phyloP scores from a whole-genome alignment of 2,329 filamentous ascomycete genomes.

The Sporothrix brunneoviolacea region DNA sequence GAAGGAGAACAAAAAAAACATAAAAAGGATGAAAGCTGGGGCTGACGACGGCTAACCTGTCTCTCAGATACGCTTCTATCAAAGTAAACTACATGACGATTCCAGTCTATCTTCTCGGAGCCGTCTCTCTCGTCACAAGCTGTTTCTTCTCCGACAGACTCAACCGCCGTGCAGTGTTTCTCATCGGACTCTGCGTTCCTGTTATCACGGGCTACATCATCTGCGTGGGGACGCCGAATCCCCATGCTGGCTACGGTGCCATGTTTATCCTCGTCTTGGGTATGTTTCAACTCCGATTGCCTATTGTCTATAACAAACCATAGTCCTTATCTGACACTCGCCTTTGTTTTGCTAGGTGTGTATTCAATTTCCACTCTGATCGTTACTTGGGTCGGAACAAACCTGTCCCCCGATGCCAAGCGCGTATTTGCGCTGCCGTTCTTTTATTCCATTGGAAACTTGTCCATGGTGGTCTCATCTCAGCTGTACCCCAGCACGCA shows the following conservation, averaged over 20 bases:
- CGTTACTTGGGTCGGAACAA: conserved; percentile 11
- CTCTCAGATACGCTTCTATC: conserved; percentile 10
- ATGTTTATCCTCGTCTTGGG: conserved; percentile 12
- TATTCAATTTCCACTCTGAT: conserved; percentile 11
- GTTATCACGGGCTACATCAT: conserved; percentile 11
- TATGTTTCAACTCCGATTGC: no score
- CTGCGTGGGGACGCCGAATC: conserved; percentile 11
- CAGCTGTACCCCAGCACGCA: conserved; percentile 14
- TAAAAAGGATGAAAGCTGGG: no score
- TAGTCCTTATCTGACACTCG: no score
- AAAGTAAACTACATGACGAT: conserved; percentile 20
- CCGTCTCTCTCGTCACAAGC: conserved; percentile 13
- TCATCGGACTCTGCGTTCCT: not conserved
- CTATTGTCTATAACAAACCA: no score
- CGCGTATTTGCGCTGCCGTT: conserved; percentile 10
- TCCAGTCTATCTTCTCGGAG: conserved; percentile 17
- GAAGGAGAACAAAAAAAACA: no score
- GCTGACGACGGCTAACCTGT: no score
- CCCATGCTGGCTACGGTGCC: conserved; percentile 9
- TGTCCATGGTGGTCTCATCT: conserved; percentile 8
- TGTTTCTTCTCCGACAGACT: conserved; percentile 10
- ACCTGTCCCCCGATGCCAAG: conserved; percentile 13
- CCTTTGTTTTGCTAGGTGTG: not conserved
- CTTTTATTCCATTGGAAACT: conserved; percentile 13
- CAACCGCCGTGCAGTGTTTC: conserved; percentile 8